Conservation (phyloP, 257 asterid species). For the Primulina eburnea region DNA sequence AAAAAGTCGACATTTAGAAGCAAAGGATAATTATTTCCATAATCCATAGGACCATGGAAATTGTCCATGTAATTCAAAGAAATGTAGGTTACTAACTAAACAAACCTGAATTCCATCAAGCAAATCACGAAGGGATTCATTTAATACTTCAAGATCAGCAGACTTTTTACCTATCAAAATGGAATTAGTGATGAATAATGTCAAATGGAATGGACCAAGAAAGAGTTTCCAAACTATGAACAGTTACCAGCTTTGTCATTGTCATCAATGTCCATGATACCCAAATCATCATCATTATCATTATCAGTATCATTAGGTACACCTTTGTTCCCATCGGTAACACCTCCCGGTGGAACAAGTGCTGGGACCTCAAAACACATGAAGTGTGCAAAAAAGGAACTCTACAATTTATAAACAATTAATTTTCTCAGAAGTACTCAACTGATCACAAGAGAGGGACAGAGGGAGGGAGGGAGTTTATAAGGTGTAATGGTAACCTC, state of each 20-base stretch:
- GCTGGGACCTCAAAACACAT: slow-evolving; percentile 96
- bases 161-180: slow-evolving; percentile 49
- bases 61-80: slow-evolving; percentile 12
- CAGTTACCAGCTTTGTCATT: slow-evolving; percentile 51
- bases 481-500: slow-evolving; percentile 54
- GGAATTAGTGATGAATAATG: slow-evolving; percentile 23
- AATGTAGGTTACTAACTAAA: slow-evolving; percentile 21
- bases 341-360: slow-evolving; percentile 66
- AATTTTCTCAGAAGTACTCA: slow-evolving; percentile 9
- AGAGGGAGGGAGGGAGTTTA: slow-evolving; percentile 19
- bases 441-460: slow-evolving; percentile 7
- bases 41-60: slow-evolving; percentile 20
- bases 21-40: slow-evolving; percentile 13
- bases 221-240: slow-evolving; percentile 17
- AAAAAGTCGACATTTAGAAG: slow-evolving; percentile 21
- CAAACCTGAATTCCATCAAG: slow-evolving; percentile 93
- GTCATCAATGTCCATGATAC: slow-evolving; percentile 61
- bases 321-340: slow-evolving; percentile 52
- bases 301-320: slow-evolving; percentile 40
- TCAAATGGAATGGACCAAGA: slow-evolving; percentile 24
- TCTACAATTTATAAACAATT: slow-evolving; percentile 48
- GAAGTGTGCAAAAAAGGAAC: slow-evolving; percentile 90
- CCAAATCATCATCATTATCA: slow-evolving; percentile 62
- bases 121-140: slow-evolving; percentile 79
- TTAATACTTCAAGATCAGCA: slow-evolving; percentile 70